Percentiles rank a stretch among this genome's conserved stretches.
phyloP scores from a whole-genome alignment of 1,139 yeast genomes.

The Lodderomyces elongisporus region DNA sequence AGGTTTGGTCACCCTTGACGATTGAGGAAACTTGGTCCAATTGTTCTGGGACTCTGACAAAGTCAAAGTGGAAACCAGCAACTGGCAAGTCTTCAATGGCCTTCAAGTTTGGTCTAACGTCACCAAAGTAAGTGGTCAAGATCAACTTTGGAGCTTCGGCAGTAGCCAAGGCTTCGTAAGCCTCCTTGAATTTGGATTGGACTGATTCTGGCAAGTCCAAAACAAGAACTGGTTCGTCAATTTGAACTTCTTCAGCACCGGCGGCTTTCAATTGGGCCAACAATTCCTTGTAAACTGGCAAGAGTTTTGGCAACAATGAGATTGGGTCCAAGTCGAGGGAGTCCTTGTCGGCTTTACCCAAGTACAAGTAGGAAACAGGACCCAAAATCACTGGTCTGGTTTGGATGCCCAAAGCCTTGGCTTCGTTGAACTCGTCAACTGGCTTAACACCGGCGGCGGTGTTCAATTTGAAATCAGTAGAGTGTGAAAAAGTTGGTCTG shows the following conservation, averaged over 20 bases:
- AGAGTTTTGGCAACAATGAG: conserved; percentile 75
- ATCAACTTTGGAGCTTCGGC: conserved; percentile 72
- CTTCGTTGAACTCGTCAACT: conserved; percentile 95
- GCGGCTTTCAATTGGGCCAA: conserved; percentile 84
- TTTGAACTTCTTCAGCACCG: conserved; percentile 93
- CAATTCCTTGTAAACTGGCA: conserved; percentile 90
- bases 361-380: conserved; percentile 89
- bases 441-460: conserved; percentile 75
- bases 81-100: conserved; percentile 90
- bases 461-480: conserved; percentile 92
- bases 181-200: conserved; percentile 80
- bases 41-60: conserved; percentile 95
- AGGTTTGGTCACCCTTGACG: conserved; percentile 58
- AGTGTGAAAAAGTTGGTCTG: conserved; percentile 97
- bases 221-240: conserved; percentile 96
- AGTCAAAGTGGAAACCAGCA: conserved; percentile 94
- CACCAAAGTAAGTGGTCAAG: conserved; percentile 94
- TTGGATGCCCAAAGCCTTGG: conserved; percentile 90
- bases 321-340: conserved; percentile 93
- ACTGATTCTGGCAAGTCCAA: conserved; percentile 85
- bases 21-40: conserved; percentile 73
- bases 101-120: conserved; percentile 90
- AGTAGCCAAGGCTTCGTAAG: conserved; percentile 67
- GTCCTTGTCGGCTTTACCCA: conserved; percentile 98
- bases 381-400: conserved; percentile 97